These are phyloP conservation scores for Chytridiales sp. DNA, from an alignment of 371 early-diverging fungal species.

Conservation along the genomic window DNA sequence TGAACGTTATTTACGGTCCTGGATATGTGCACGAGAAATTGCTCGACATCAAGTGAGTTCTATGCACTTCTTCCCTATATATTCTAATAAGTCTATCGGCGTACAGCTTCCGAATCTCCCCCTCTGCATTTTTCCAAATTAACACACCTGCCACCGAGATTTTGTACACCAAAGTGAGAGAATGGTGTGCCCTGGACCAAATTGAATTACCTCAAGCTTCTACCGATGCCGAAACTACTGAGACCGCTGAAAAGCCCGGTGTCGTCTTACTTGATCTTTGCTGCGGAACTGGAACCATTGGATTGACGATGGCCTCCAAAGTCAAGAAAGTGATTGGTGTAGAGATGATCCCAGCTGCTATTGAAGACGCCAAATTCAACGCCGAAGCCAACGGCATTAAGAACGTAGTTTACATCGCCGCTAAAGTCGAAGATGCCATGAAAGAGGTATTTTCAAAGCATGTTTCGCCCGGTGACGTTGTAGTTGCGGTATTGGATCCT, in stretches of 20 bases:
- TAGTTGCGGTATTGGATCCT: slow-evolving; percentile 74
- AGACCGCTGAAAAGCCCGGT: neutral
- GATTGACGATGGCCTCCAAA: slow-evolving; percentile 70
- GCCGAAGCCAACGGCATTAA: slow-evolving; percentile 60
- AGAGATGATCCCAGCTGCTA: slow-evolving; percentile 70
- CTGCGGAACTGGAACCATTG: slow-evolving; percentile 89
- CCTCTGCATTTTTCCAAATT: slow-evolving; percentile 78
- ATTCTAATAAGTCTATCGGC: neutral
- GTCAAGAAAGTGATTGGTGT: slow-evolving; percentile 75
- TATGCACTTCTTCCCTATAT: neutral
- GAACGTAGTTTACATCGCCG: slow-evolving; percentile 51
- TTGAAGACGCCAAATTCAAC: slow-evolving; percentile 75
- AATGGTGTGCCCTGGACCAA: slow-evolving; percentile 30
- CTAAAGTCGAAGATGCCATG: slow-evolving; percentile 68
- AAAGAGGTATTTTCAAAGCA: slow-evolving; percentile 37
- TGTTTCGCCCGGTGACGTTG: slow-evolving; percentile 34
- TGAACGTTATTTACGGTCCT: slow-evolving; percentile 56
- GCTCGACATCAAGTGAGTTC: slow-evolving; percentile 49
- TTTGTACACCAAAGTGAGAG: slow-evolving; percentile 54
- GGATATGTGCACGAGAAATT: slow-evolving; percentile 65
- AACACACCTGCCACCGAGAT: slow-evolving; percentile 73
- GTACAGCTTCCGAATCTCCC: slow-evolving; percentile 68
- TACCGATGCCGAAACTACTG: neutral
- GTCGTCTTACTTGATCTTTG: slow-evolving; percentile 72
- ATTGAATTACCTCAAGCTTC: neutral